Evolutionary conservation across 2,329 filamentous ascomycete species (phyloP).

Genomic region (Colletotrichum tofieldiae): DNA sequence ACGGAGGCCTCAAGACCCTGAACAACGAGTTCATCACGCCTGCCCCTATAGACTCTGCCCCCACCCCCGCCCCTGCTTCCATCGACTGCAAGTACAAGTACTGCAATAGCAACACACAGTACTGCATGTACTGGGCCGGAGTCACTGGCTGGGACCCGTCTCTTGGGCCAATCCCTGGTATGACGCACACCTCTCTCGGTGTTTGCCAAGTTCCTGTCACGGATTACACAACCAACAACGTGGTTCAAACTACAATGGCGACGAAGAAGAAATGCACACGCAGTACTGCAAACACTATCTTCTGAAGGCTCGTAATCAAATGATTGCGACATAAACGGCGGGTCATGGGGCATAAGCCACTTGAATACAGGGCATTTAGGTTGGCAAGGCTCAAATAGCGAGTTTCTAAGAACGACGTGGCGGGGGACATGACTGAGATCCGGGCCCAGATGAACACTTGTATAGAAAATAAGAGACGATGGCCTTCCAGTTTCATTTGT

Average conservation of each 20-base stretch:
- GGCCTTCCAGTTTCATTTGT: not conserved
- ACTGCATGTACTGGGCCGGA: conserved; percentile 59
- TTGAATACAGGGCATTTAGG: too few relatives aligned
- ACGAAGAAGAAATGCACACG: not conserved
- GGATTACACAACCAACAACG: not conserved
- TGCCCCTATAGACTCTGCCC: conserved; percentile 8
- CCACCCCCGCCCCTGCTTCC: conserved; percentile 15
- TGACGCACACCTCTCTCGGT: conserved; percentile 53
- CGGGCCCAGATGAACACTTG: not conserved
- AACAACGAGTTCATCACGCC: conserved; percentile 4
- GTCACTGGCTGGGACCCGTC: conserved; percentile 54
- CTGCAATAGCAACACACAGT: conserved; percentile 48
- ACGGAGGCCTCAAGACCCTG: not conserved
- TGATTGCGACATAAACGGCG: too few relatives aligned
- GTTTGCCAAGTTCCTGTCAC: conserved; percentile 45
- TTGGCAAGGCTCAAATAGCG: not conserved
- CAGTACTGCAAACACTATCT: not conserved
- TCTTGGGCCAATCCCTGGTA: conserved; percentile 55
- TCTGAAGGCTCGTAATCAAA: not conserved
- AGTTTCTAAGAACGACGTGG: not conserved
- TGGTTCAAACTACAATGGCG: not conserved
- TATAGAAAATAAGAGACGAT: not conserved
- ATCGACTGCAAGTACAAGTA: conserved; percentile 52
- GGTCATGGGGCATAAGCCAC: not conserved
- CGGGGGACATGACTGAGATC: too few relatives aligned